Evolutionary conservation across 257 asterid species (phyloP).

Genomic region (Parsonsia alboflavescens): DNA sequence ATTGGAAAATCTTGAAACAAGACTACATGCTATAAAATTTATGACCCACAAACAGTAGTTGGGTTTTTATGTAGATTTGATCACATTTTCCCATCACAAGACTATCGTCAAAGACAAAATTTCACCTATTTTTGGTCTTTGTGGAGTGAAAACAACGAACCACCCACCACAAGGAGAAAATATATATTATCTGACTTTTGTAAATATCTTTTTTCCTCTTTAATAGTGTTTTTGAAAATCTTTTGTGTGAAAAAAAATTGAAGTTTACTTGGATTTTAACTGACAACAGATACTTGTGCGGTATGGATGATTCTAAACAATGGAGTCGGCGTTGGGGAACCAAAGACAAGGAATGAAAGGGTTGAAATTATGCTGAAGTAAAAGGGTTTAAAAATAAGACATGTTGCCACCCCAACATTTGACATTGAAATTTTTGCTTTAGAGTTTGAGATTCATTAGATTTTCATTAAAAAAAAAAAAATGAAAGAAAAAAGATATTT

Average conservation of each 20-base stretch:
- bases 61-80: not conserved
- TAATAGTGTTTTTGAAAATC: not conserved
- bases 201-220: too few species aligned
- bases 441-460: not conserved
- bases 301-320: not conserved
- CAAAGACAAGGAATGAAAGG: not conserved
- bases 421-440: not conserved
- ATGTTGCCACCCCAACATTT: too few species aligned
- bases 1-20: not conserved
- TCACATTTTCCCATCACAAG: not conserved
- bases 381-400: too few species aligned
- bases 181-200: not conserved
- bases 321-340: not conserved
- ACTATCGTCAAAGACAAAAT: too few species aligned
- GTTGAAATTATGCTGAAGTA: not conserved
- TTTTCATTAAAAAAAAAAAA: too few species aligned
- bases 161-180: not conserved
- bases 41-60: slow-evolving; percentile 2
- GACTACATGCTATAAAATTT: too few species aligned
- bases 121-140: not conserved
- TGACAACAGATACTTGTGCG: not conserved
- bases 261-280: not conserved
- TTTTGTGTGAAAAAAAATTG: not conserved
- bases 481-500: too few species aligned
- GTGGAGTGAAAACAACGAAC: not conserved